Evolutionary conservation across 345 rosid species (phyloP).

Genomic region (Heritiera littoralis): DNA sequence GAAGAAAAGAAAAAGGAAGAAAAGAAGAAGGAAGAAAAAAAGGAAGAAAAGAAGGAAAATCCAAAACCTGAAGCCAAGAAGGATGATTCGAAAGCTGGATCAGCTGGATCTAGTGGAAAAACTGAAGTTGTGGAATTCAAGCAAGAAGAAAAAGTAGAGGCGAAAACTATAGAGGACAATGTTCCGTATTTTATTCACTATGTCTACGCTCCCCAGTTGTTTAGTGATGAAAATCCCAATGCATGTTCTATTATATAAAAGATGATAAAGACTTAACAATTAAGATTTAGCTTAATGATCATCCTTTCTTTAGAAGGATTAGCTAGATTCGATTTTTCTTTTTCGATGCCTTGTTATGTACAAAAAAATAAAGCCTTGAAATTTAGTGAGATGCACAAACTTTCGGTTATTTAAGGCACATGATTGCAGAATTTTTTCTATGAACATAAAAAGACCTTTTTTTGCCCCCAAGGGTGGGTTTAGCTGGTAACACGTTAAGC

Average conservation of each 20-base stretch:
- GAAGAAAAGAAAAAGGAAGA: conserved; percentile 26
- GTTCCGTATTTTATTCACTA: conserved; percentile 73
- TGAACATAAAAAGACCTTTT: no score
- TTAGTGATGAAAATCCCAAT: conserved; percentile 92
- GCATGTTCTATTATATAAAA: conserved; percentile 59
- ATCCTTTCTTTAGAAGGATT: no score
- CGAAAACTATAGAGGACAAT: conserved; percentile 43
- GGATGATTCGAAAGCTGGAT: conserved; percentile 19
- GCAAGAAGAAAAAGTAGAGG: conserved; percentile 48
- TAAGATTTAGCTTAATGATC: no score
- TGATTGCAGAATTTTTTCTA: no score
- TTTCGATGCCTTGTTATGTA: no score
- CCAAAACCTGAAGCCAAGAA: conserved; percentile 27
- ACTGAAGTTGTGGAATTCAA: conserved; percentile 35
- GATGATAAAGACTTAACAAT: no score
- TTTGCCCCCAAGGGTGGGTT: no score
- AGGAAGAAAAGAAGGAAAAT: conserved; percentile 20
- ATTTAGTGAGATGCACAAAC: no score
- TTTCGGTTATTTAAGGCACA: no score
- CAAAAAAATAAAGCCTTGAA: no score
- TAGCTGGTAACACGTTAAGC: no score
- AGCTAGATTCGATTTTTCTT: no score
- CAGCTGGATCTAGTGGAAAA: conserved; percentile 28
- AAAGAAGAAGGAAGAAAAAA: conserved; percentile 29
- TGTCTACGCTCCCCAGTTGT: conserved; percentile 76